These are phyloP conservation scores for Epichloe coenophiala DNA, from an alignment of 2,329 filamentous ascomycete species.

Conservation along the genomic window DNA sequence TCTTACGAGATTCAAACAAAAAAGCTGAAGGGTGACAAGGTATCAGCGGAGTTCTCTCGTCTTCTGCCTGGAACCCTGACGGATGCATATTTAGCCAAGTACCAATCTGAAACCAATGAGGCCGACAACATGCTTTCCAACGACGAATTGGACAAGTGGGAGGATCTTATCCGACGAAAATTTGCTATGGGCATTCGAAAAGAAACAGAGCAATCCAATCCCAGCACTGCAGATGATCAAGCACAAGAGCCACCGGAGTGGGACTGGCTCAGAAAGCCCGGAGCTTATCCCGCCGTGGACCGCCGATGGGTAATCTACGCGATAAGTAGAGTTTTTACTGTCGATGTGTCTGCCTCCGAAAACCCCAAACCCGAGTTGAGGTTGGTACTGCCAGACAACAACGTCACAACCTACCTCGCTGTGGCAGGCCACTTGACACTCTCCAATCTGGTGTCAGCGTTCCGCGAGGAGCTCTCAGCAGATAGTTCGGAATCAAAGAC, in stretches of 20 bases:
- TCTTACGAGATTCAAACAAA: conserved; percentile 24
- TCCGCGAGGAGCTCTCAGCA: conserved; percentile 33
- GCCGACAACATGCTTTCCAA: conserved; percentile 35
- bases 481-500: conserved; percentile 31
- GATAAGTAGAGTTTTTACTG: conserved; percentile 47
- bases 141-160: conserved; percentile 34
- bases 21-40: conserved; percentile 17
- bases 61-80: conserved; percentile 36
- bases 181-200: conserved; percentile 29
- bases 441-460: conserved; percentile 44
- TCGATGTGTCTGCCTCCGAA: conserved; percentile 30
- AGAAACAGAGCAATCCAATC: conserved; percentile 2
- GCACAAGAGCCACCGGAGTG: conserved; percentile 29
- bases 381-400: conserved; percentile 34
- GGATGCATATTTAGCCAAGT: conserved; percentile 33
- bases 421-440: conserved; percentile 46
- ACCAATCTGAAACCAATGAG: conserved; percentile 27
- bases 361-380: conserved; percentile 18
- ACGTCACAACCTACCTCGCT: conserved; percentile 44
- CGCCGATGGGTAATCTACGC: conserved; percentile 51
- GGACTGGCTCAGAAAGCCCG: conserved; percentile 31
- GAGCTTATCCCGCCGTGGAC: conserved; percentile 42
- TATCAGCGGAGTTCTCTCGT: conserved; percentile 20
- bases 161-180: conserved; percentile 33
- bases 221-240: conserved; percentile 8